phyloP scores from a whole-genome alignment of 2,329 filamentous ascomycete genomes.

The Claviceps capensis region DNA sequence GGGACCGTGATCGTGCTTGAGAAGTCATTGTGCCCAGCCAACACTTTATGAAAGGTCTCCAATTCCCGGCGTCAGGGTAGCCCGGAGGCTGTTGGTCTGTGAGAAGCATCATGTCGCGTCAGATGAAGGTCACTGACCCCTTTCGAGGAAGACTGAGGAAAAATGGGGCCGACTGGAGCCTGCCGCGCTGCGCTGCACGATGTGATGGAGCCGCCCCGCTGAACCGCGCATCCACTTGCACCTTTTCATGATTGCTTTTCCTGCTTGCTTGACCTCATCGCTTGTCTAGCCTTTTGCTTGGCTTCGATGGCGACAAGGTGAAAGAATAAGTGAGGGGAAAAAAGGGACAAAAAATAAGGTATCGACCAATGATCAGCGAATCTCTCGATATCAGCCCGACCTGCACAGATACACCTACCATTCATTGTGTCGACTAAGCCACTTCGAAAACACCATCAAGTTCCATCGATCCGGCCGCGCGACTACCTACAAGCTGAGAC shows the following conservation, averaged over 20 bases:
- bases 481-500: neutral
- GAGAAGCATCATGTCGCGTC: neutral
- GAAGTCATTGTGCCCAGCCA: too few species aligned
- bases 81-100: neutral
- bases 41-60: too few species aligned
- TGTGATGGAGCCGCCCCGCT: conserved; percentile 3
- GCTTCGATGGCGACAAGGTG: too few species aligned
- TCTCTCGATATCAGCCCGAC: neutral
- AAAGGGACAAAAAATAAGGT: neutral
- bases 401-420: neutral
- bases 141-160: neutral
- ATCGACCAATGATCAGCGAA: neutral
- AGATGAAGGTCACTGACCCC: neutral
- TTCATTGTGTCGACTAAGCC: neutral
- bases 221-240: neutral
- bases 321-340: neutral
- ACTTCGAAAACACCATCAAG: neutral
- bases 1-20: too few species aligned
- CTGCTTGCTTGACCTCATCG: neutral
- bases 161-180: too few species aligned
- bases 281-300: neutral
- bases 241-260: neutral
- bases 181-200: neutral
- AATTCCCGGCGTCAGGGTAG: too few species aligned
- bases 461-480: conserved; percentile 1